phyloP scores from a whole-genome alignment of 2,329 filamentous ascomycete species.

The Neoscytalidium dimidiatum region DNA sequence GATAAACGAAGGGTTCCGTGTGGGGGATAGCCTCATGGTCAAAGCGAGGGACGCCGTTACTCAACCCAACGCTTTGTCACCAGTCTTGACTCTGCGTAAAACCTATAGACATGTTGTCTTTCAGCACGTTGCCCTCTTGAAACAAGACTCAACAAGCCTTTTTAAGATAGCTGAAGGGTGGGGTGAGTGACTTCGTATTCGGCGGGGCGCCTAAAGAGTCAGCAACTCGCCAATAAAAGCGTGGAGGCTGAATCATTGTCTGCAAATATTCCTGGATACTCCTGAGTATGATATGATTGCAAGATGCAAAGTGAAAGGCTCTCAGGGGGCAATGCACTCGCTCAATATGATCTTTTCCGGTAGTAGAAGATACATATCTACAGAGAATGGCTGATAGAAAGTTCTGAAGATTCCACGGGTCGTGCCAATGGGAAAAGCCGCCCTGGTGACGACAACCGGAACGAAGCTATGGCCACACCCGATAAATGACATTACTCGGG shows the following conservation, averaged over 20 bases:
- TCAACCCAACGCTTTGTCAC: not conserved
- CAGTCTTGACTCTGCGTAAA: not conserved
- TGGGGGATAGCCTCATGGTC: not conserved
- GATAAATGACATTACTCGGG: not conserved
- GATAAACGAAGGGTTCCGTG: not conserved
- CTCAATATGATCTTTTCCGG: too few relatives aligned
- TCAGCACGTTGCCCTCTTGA: not conserved
- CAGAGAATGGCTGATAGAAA: too few relatives aligned
- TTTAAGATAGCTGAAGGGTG: not conserved
- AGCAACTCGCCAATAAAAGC: not conserved
- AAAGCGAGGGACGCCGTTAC: not conserved
- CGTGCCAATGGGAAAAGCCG: not conserved
- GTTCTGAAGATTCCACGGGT: not conserved
- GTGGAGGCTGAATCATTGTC: not conserved
- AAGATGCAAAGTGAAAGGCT: too few relatives aligned
- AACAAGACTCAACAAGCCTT: not conserved
- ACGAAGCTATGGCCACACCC: not conserved
- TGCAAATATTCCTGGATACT: not conserved
- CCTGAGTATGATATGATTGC: not conserved
- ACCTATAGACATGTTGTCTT: not conserved
- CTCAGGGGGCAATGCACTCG: too few relatives aligned
- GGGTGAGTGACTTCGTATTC: not conserved
- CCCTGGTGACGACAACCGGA: not conserved
- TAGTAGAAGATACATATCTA: too few relatives aligned
- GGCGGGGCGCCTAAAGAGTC: not conserved